Percentiles rank a stretch among this genome's conserved stretches.
Evolutionary conservation across 2,329 filamentous ascomycete genomes (phyloP).

Genomic region (Ophiosphaerella korrae): DNA sequence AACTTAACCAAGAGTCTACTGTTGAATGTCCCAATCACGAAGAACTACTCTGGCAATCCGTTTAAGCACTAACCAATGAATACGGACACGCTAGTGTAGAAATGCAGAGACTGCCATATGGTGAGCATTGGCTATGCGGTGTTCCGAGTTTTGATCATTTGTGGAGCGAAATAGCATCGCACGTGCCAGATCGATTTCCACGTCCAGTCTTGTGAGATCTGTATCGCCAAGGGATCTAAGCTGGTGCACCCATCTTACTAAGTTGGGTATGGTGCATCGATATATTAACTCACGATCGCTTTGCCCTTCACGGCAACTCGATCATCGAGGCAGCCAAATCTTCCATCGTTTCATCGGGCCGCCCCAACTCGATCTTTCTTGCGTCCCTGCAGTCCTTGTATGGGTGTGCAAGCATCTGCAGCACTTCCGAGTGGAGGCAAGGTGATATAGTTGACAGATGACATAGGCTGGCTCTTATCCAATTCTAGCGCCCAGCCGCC

Average conservation of each 20-base stretch:
- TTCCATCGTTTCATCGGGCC: conserved; percentile 22
- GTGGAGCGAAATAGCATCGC: neutral
- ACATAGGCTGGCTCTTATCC: conserved; percentile 20
- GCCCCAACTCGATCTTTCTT: conserved; percentile 24
- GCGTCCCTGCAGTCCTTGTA: conserved; percentile 33
- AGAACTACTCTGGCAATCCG: neutral
- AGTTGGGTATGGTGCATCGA: conserved; percentile 20
- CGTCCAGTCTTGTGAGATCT: conserved; percentile 22
- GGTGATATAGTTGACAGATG: conserved; percentile 33
- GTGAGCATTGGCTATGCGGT: neutral
- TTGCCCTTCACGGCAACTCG: conserved; percentile 30
- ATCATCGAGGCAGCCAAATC: conserved; percentile 25
- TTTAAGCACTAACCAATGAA: neutral
- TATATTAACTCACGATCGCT: conserved; percentile 32
- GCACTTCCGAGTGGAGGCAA: conserved; percentile 19
- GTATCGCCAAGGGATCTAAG: conserved; percentile 22
- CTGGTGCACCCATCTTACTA: conserved; percentile 9
- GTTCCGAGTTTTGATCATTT: neutral
- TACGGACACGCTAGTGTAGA: neutral
- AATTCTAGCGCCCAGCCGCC: conserved; percentile 25
- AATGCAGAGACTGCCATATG: neutral
- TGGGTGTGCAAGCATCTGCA: conserved; percentile 21
- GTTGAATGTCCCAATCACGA: neutral
- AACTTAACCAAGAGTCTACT: too few relatives aligned
- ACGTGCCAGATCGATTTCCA: conserved; percentile 24